Percentiles rank a stretch among this genome's conserved stretches.
Evolutionary conservation across 192 early-diverging fungal species (phyloP).

Genomic region (Paraglomus brasilianum): DNA sequence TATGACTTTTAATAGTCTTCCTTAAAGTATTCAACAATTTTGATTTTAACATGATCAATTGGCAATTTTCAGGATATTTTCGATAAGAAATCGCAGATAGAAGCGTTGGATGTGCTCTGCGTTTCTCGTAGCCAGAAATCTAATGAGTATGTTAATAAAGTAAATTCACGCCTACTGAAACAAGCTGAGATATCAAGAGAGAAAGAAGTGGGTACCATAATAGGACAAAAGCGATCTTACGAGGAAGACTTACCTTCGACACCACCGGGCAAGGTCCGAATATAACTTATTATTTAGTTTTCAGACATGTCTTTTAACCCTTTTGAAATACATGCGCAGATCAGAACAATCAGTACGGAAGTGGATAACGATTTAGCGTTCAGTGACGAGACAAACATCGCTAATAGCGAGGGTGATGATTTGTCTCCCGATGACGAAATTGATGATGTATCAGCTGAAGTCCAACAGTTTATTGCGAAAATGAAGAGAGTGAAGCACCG

Average conservation of each 20-base stretch:
- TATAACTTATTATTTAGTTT: constrained; percentile 14
- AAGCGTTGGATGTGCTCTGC: constrained; percentile 10
- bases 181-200: constrained; percentile 6
- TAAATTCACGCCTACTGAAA: constrained; percentile 9
- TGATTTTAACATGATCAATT: neutral
- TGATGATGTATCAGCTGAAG: constrained; percentile 3
- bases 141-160: constrained; percentile 9
- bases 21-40: too few relatives aligned
- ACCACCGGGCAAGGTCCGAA: neutral
- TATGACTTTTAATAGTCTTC: constrained; percentile 9
- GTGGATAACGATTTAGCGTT: too few relatives aligned
- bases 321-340: too few relatives aligned
- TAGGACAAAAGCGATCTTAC: constrained; percentile 16
- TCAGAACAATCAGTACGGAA: too few relatives aligned
- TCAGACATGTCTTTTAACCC: too few relatives aligned
- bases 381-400: too few relatives aligned
- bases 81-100: constrained; percentile 8
- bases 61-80: constrained; percentile 14
- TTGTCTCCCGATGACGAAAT: too few relatives aligned
- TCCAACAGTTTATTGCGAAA: too few relatives aligned
- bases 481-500: constrained; percentile 21
- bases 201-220: constrained; percentile 13
- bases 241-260: neutral
- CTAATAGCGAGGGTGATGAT: too few relatives aligned
- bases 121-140: constrained; percentile 13